phyloP scores from a whole-genome alignment of 1,139 yeast species.

The Eremothecium coryli region DNA sequence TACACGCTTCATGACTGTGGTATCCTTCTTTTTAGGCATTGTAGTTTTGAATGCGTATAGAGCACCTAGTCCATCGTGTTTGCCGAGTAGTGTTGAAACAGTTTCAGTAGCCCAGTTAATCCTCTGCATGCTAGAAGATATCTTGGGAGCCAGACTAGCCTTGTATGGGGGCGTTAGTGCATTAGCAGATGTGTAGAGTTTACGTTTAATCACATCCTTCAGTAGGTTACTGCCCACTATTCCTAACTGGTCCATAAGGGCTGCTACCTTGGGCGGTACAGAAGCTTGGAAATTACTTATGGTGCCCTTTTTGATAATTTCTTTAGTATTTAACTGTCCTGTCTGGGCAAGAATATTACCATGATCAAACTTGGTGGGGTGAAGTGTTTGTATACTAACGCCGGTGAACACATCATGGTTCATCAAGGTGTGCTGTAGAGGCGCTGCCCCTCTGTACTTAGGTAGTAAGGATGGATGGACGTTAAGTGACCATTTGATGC shows the following conservation, averaged over 20 bases:
- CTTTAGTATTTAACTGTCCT: slow-evolving; percentile 32
- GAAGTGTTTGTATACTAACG: slow-evolving; percentile 80
- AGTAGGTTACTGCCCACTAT: slow-evolving; percentile 51
- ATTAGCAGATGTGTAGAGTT: slow-evolving; percentile 26
- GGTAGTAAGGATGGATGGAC: slow-evolving; percentile 93
- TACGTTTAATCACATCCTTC: slow-evolving; percentile 35
- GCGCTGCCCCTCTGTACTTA: slow-evolving; percentile 78
- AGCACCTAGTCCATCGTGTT: slow-evolving; percentile 51
- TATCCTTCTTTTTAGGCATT: slow-evolving; percentile 29
- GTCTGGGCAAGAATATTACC: slow-evolving; percentile 68
- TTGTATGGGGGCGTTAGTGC: slow-evolving; percentile 26
- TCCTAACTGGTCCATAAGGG: slow-evolving; percentile 42
- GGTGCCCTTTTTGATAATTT: slow-evolving; percentile 11
- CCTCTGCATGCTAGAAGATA: slow-evolving; percentile 35
- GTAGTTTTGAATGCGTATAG: slow-evolving; percentile 42
- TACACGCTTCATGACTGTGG: slow-evolving; percentile 36
- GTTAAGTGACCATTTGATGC: slow-evolving; percentile 56
- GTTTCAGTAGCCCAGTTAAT: slow-evolving; percentile 39
- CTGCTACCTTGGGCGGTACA: slow-evolving; percentile 16
- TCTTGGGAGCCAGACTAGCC: slow-evolving; percentile 51
- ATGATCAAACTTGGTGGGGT: slow-evolving; percentile 75
- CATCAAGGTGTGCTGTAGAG: slow-evolving; percentile 70
- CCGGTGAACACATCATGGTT: slow-evolving; percentile 62
- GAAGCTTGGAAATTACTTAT: slow-evolving; percentile 8
- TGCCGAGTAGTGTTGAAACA: slow-evolving; percentile 37